Percentiles rank a stretch among this genome's conserved stretches.
These are phyloP conservation scores for Elymus sibiricus DNA, from an alignment of 176 grass and related monocot species.

Conservation along the genomic window DNA sequence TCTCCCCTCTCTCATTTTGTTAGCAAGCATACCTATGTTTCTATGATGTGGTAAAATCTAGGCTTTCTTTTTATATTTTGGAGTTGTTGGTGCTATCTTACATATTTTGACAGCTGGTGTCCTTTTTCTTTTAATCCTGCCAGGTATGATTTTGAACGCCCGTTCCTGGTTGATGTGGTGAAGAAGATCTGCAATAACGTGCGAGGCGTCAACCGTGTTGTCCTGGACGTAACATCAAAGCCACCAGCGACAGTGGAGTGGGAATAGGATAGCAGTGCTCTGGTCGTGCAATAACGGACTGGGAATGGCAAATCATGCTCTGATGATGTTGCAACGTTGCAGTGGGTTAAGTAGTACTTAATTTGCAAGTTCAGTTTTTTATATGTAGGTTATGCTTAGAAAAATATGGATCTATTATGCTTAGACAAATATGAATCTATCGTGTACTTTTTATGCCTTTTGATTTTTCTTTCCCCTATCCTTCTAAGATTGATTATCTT, in stretches of 20 bases:
- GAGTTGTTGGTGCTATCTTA: not conserved
- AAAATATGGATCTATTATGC: too few species aligned
- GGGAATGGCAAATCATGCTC: slow-evolving; percentile 10
- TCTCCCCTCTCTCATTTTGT: not conserved
- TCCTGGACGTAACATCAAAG: slow-evolving; percentile 72
- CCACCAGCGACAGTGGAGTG: slow-evolving; percentile 81
- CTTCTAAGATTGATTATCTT: too few species aligned
- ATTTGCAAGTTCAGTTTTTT: too few species aligned
- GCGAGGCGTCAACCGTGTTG: slow-evolving; percentile 70
- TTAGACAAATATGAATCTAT: too few species aligned
- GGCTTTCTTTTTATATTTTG: not conserved
- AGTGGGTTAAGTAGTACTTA: slow-evolving; percentile 3
- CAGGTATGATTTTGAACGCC: slow-evolving; percentile 77
- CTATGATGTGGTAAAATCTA: not conserved
- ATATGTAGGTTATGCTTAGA: too few species aligned
- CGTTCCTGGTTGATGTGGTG: slow-evolving; percentile 68
- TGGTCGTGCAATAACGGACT: slow-evolving; percentile 29
- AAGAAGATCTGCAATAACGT: slow-evolving; percentile 86
- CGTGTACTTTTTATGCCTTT: too few species aligned
- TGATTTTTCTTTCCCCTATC: too few species aligned
- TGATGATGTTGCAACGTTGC: slow-evolving; percentile 16
- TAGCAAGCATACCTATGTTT: not conserved
- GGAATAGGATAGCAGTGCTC: slow-evolving; percentile 36
- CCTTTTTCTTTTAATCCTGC: not conserved
- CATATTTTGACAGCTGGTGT: not conserved